Evolutionary conservation across 352 stramenopile species (phyloP), one percentile per base, ranked within the genome.

Genomic region (Phytophthora cactorum): DNA sequence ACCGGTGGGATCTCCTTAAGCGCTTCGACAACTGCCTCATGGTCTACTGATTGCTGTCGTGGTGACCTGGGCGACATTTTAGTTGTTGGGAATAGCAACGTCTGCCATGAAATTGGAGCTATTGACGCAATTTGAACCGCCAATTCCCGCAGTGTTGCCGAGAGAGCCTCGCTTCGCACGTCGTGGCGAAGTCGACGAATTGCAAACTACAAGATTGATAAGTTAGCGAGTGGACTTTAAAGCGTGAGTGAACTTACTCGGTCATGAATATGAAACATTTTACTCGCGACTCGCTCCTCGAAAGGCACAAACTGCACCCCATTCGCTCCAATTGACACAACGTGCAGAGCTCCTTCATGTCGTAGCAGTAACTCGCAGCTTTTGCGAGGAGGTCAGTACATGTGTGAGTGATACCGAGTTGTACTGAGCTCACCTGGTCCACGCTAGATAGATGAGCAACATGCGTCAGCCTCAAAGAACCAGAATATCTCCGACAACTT

Each of bases 161-260:
- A 58, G 34, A 77, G 15, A 59, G 5, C 4, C 17, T 75, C 63
- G 12, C n/a, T 68, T 32, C 57, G 63, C 0, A 25, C 43, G 0
- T 79, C 71, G 43, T 81, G 59, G 34, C 70, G 73, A 43, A 90
- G 61, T 17, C 79, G 71, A 1, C 82, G 79, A 39, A 90, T 63
- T 6, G 78, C 82, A 22, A 78, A 81, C 82, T 90, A 34, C 11
- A 36, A 43, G 6, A 55, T 10, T 28, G 12, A 14, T 15, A 25
- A 39, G 31, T 34, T 38, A 50, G 28, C 27, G 46, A 22, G 52
- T 5, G 8, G 28, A 41, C 5, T 41, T 0, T 54, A 2, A 31
- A 44, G 9, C 22, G 22, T 22, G 22, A 22, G 29, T 49, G 14
- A 3, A 8, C 51, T 36, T 61, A 75, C 68, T 28, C 62, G 68